Evolutionary conservation across 2,329 filamentous ascomycete genomes (phyloP), one percentile per base, ranked within the genome.

Genomic region (Metarhizium humberi): DNA sequence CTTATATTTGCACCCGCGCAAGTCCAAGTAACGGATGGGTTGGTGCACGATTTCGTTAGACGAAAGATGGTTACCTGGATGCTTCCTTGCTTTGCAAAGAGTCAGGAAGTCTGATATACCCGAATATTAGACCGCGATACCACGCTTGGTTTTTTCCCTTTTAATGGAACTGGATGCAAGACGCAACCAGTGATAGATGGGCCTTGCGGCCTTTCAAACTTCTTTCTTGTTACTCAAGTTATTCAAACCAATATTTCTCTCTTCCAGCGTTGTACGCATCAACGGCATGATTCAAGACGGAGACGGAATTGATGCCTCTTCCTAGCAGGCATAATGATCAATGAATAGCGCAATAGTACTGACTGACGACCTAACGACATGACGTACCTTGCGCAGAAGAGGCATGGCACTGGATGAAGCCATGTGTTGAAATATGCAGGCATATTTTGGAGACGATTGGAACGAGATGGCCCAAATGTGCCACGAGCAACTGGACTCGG

Each of bases 221-320:
- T 47, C 48, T 34, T 56, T 59, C 58, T 47, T 53, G 55, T 55
- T 32, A 50, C 16, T 49, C 11, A 13, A 43, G 38, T 56, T 32
- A 50, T 18, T 49, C 11, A 13, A 43, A 38, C 55, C 47, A 40
- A 48, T 52, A 51, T 50, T 58, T 34, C 52, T 53, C 53, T 55
- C n/a, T 55, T 46, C 50, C 54, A 59, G 58, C 53, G 51, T 55
- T 52, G 54, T 54, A 57, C 38, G 50, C 53, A 57, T 61, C 51
- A 42, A 49, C 50, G 53, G 20, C 32, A 42, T 50, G 43, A 53
- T 16, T 53, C 34, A 16, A 49, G 11, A 38, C 18, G 34, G 45
- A 49, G n/a, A 30, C 32, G 32, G 43, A 42, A 25, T 48, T 1
- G 45, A 30, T 30, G 25, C 45, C 13, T 20, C n/a, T 20, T 16